Percentiles rank a stretch among this genome's conserved stretches.
Conservation (phyloP, 176 grass and related monocot genomes). For the Thinopyrum elongatum region DNA sequence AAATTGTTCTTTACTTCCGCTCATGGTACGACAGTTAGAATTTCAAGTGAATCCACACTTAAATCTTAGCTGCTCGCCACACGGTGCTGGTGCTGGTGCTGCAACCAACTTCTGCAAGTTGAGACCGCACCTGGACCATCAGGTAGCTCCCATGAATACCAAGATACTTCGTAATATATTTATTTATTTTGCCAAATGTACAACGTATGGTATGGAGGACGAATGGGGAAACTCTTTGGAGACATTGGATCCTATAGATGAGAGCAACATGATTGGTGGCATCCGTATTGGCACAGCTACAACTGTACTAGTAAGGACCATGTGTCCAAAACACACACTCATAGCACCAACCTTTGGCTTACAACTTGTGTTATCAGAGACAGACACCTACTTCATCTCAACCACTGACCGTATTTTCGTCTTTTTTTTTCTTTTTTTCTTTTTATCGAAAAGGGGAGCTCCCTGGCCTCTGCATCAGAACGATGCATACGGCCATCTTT, state of each 20-base stretch:
- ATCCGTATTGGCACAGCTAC: background rate
- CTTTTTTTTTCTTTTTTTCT: too few species aligned
- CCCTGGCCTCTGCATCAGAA: too few species aligned
- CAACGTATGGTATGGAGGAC: background rate
- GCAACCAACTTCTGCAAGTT: background rate
- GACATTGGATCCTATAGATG: slow-evolving; percentile 47
- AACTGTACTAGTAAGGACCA: slow-evolving; percentile 32
- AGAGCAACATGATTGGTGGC: slow-evolving; percentile 31
- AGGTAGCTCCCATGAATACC: background rate
- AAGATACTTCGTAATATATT: background rate
- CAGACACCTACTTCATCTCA: background rate
- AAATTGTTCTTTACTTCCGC: background rate
- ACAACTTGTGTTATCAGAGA: background rate
- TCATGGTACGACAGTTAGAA: background rate
- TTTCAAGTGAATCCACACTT: background rate
- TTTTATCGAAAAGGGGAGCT: too few species aligned
- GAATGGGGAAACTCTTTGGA: background rate
- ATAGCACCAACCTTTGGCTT: background rate
- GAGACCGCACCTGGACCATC: slow-evolving; percentile 12
- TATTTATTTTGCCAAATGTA: background rate
- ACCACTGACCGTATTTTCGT: too few species aligned
- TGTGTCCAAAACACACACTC: slow-evolving; percentile 9
- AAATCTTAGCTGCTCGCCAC: slow-evolving; percentile 1
- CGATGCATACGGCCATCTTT: too few species aligned
- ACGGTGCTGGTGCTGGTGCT: too few species aligned